Conservation (phyloP, 257 asterid genomes). For the Avicennia marina region DNA sequence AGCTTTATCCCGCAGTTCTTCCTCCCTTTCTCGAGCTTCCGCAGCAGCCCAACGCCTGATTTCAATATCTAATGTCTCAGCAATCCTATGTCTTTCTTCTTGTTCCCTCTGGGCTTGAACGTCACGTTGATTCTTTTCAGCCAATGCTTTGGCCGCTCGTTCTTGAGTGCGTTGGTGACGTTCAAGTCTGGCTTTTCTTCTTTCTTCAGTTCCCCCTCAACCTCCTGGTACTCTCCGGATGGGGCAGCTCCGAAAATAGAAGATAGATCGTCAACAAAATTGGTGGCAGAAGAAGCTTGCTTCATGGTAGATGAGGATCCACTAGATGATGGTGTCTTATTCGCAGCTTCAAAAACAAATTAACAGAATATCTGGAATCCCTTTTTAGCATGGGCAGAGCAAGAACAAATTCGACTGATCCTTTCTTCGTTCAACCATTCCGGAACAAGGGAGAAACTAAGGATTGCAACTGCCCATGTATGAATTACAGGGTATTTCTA, state of each 20-base stretch:
- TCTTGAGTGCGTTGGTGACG: constrained; percentile 75
- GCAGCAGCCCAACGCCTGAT: constrained; percentile 99
- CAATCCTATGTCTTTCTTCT: constrained; percentile 89
- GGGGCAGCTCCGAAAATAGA: constrained; percentile 84
- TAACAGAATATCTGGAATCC: too few species aligned
- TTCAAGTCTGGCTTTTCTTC: constrained; percentile 72
- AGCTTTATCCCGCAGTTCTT: too few species aligned
- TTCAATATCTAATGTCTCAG: constrained; percentile 81
- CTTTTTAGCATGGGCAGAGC: too few species aligned
- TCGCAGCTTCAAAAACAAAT: constrained; percentile 65
- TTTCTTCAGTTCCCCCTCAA: constrained; percentile 74
- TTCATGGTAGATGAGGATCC: constrained; percentile 68
- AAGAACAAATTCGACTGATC: too few species aligned
- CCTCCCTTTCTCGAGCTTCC: too few species aligned
- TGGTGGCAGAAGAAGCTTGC: constrained; percentile 73
- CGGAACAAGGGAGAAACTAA: too few species aligned
- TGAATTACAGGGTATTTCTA: too few species aligned
- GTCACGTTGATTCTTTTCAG: constrained; percentile 96
- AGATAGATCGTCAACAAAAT: constrained; percentile 87
- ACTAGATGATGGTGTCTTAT: constrained; percentile 45
- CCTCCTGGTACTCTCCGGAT: constrained; percentile 58
- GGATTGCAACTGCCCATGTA: too few species aligned
- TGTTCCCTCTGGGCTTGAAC: constrained; percentile 89
- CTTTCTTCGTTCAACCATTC: too few species aligned
- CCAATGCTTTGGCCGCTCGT: constrained; percentile 91